phyloP scores from a whole-genome alignment of 768 basidiomycete species.

The Lactarius hatsudake region DNA sequence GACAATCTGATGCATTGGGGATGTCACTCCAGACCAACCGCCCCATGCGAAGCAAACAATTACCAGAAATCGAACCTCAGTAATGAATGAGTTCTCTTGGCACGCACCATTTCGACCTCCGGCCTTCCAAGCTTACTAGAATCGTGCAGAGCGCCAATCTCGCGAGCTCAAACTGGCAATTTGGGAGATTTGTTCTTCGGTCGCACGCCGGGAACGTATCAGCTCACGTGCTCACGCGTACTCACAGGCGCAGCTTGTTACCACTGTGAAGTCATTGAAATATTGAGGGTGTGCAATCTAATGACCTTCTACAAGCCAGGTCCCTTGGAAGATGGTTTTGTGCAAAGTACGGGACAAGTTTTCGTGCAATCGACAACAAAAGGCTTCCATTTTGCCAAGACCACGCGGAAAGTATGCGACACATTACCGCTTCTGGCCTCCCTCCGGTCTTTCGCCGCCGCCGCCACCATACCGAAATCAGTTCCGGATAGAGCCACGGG shows the following conservation, averaged over 20 bases:
- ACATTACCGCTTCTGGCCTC: slow-evolving; percentile 37
- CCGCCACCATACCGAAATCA: slow-evolving; percentile 2
- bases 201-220: too few species aligned
- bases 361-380: not conserved
- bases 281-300: not conserved
- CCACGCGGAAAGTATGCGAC: slow-evolving; percentile 34
- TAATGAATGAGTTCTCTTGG: slow-evolving; percentile 3
- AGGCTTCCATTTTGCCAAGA: not conserved
- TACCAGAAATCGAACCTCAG: not conserved
- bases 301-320: not conserved
- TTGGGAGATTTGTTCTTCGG: too few species aligned
- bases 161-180: too few species aligned
- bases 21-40: not conserved
- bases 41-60: not conserved
- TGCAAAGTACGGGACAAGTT: not conserved
- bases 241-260: too few species aligned
- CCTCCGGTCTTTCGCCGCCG: slow-evolving; percentile 35
- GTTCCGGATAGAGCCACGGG: not conserved
- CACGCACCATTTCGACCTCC: not conserved
- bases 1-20: not conserved
- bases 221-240: too few species aligned
- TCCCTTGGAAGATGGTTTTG: not conserved
- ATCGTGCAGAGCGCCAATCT: not conserved
- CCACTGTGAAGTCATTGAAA: too few species aligned
- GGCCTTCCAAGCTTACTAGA: too few species aligned